Percentiles rank a stretch among this genome's conserved stretches.
Conservation (phyloP, 2,329 filamentous ascomycete species). For the Leptosphaerulina australis region DNA sequence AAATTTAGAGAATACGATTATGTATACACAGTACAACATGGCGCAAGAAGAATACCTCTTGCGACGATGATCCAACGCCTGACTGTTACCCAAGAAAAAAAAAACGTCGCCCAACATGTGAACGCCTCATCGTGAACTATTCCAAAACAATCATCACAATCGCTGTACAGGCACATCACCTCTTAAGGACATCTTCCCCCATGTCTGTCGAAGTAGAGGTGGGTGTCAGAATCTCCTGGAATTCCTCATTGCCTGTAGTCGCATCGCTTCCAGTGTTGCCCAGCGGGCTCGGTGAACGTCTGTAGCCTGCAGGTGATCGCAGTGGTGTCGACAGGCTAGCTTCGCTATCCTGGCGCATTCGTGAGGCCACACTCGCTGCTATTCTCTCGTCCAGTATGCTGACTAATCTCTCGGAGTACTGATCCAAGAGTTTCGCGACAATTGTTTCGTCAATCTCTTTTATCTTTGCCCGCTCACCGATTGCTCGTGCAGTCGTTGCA, state of each 20-base stretch:
- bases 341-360: slow-evolving; percentile 44
- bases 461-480: slow-evolving; percentile 52
- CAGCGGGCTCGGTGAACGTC: slow-evolving; percentile 8
- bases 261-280: neutral
- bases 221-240: neutral
- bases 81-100: neutral
- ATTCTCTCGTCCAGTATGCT: slow-evolving; percentile 75
- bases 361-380: slow-evolving; percentile 47
- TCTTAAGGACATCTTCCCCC: neutral
- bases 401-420: slow-evolving; percentile 75
- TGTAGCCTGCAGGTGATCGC: slow-evolving; percentile 6
- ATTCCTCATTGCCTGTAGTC: neutral
- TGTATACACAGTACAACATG: slow-evolving; percentile 2
- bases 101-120: neutral
- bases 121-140: slow-evolving; percentile 6
- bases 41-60: neutral
- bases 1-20: neutral
- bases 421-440: slow-evolving; percentile 67
- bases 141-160: too few species aligned
- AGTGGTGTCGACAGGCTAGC: slow-evolving; percentile 6
- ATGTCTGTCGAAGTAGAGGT: neutral
- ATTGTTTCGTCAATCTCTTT: slow-evolving; percentile 51
- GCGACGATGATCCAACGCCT: neutral
- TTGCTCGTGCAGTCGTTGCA: slow-evolving; percentile 52
- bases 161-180: too few species aligned